A percentile compares a stretch with the other conserved stretches of the same genome.
Conservation (phyloP, 2,329 filamentous ascomycete genomes). For the Neophaeococcomyces mojaviensis region DNA sequence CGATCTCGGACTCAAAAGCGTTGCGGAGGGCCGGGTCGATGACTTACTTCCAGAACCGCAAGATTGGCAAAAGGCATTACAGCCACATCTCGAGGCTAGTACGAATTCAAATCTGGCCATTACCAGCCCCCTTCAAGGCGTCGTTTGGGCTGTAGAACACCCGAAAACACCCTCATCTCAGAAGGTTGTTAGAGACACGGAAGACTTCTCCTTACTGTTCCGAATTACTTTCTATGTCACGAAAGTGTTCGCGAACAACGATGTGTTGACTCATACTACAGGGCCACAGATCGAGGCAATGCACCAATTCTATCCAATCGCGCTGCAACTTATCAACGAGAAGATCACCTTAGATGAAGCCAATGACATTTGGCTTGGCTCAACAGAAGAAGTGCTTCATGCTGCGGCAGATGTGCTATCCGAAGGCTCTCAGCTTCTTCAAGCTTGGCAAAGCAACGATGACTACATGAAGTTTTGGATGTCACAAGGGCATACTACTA, state of each 20-base stretch:
- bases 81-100: slow-evolving; percentile 36
- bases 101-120: slow-evolving; percentile 63
- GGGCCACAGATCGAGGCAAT: slow-evolving; percentile 32
- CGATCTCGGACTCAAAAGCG: slow-evolving; percentile 36
- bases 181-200: slow-evolving; percentile 47
- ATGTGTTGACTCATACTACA: slow-evolving; percentile 27
- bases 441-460: slow-evolving; percentile 33
- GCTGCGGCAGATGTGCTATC: slow-evolving; percentile 48
- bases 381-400: slow-evolving; percentile 42
- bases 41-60: slow-evolving; percentile 56
- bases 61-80: slow-evolving; percentile 60
- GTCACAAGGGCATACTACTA: slow-evolving; percentile 27
- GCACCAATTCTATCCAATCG: slow-evolving; percentile 46
- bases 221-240: slow-evolving; percentile 67
- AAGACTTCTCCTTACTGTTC: slow-evolving; percentile 64
- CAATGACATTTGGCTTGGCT: slow-evolving; percentile 46
- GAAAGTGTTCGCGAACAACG: slow-evolving; percentile 46
- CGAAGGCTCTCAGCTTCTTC: slow-evolving; percentile 43
- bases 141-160: slow-evolving; percentile 52
- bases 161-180: slow-evolving; percentile 10
- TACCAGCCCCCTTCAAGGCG: slow-evolving; percentile 64
- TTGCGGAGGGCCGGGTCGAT: slow-evolving; percentile 28
- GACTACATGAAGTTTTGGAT: slow-evolving; percentile 29
- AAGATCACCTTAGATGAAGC: slow-evolving; percentile 50
- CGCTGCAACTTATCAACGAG: slow-evolving; percentile 51